Conservation (phyloP, 768 basidiomycete genomes). For the Suillus hirtellus region DNA sequence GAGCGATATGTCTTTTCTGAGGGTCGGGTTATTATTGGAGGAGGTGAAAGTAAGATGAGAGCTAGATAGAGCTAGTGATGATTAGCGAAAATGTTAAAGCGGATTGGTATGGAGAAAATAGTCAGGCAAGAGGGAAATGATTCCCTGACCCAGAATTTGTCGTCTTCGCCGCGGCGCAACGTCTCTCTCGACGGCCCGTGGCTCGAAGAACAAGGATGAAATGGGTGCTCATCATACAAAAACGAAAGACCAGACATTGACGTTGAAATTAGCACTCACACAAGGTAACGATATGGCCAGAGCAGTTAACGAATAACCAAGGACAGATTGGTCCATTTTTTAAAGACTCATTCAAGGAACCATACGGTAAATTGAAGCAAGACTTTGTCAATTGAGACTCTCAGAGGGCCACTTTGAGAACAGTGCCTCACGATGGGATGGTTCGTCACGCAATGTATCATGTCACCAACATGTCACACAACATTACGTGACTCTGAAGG, state of each 20-base stretch:
- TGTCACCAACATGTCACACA: too few relatives aligned
- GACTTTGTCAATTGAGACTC: not conserved
- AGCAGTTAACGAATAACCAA: slow-evolving; percentile 25
- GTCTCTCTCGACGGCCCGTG: slow-evolving; percentile 48
- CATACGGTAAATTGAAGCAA: not conserved
- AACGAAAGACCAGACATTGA: not conserved
- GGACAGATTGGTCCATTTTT: slow-evolving; percentile 28
- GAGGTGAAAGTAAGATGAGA: slow-evolving; percentile 75
- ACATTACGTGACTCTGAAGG: too few relatives aligned
- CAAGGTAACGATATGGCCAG: slow-evolving; percentile 25
- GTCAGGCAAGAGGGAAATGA: slow-evolving; percentile 41
- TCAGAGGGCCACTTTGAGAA: too few relatives aligned
- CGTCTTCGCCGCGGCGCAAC: slow-evolving; percentile 68
- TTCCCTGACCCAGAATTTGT: slow-evolving; percentile 52
- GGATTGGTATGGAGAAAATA: slow-evolving; percentile 12
- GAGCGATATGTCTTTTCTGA: slow-evolving; percentile 75
- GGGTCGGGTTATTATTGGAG: slow-evolving; percentile 56
- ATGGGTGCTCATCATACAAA: slow-evolving; percentile 56
- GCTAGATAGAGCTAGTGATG: slow-evolving; percentile 61
- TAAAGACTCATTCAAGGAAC: not conserved
- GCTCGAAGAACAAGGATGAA: slow-evolving; percentile 97
- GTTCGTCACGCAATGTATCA: too few relatives aligned
- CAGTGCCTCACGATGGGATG: too few relatives aligned
- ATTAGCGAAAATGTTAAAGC: slow-evolving; percentile 13
- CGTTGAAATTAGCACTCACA: slow-evolving; percentile 25